Base-by-base conservation (phyloP, 1,284 basidiomycete genomes). In the Fomes fomentarius region DNA sequence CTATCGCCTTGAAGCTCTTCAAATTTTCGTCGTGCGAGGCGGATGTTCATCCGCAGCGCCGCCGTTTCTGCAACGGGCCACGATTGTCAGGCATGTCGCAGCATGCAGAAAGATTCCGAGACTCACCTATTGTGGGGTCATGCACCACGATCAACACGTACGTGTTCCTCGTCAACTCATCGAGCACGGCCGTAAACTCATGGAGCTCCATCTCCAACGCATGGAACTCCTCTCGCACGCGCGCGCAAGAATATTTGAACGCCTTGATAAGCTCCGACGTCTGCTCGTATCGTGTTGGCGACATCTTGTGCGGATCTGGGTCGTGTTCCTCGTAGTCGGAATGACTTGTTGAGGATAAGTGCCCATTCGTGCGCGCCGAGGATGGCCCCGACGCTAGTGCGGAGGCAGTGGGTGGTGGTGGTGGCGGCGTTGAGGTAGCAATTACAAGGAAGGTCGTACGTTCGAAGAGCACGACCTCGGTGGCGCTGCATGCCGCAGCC, bases 391-490 rank as follows among this genome's bases (percentile, higher is more conserved):
- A 65, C 48, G 57, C 25, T 33, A 38, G 28, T n/a, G 57, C 22
- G 31, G 55, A 31, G 35, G 63, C 47, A 9, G 58, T 38, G 25
- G 49, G 38, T 62, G 69, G 46, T 5, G 61, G 28, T 10, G 60
- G 56, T 3, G 63, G 56, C 14, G 74, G 70, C 4, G 79, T 74
- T 24, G 85, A 89, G 8, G 88, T 89, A 4, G 93, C 94, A 61
- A 99, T 95, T 62, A 98, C 94, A 45, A 99, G 87, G 76, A 99
- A 99, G 15, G 97, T 99, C 3, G 94, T 96, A 47, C 91, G 87
- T 71, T 99, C 97, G 65, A 99, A 99, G 22, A 98, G 83, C 56
- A 99, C 89, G 47, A 96, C 94, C 72, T 99, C 97, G 1, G 89
- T 89, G 2, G 96, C 95, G 54, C 84, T 89, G 67, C 93, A 94